Conservation (phyloP, 2,329 filamentous ascomycete genomes). For the Fusarium neocosmosporiellum region DNA sequence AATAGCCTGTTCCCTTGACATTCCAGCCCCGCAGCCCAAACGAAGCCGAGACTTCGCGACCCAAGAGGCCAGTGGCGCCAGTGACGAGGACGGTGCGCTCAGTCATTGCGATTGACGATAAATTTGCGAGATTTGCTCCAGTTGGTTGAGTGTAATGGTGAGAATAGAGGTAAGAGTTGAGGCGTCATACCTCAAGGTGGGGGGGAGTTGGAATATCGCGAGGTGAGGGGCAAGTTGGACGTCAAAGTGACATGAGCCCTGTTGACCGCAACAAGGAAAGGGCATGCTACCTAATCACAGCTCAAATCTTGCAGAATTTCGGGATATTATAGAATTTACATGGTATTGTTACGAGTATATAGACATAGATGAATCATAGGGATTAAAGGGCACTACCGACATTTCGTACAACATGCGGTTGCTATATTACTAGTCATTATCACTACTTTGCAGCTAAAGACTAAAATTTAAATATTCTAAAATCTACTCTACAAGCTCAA, state of each 20-base stretch:
- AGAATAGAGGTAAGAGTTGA: conserved; percentile 9
- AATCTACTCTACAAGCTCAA: neutral
- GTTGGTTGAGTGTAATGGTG: neutral
- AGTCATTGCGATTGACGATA: conserved; percentile 8
- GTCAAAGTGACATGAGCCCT: conserved; percentile 2
- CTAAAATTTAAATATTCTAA: neutral
- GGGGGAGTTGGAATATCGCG: conserved; percentile 10
- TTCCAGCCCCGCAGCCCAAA: conserved; percentile 73
- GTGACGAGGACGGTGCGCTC: conserved; percentile 75
- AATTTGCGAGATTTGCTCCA: neutral
- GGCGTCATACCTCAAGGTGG: conserved; percentile 33
- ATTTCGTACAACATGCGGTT: neutral
- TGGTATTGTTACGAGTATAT: too few species aligned
- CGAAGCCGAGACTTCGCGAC: conserved; percentile 78
- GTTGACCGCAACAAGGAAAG: neutral
- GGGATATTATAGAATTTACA: neutral
- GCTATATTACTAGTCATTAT: neutral
- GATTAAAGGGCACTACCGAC: neutral
- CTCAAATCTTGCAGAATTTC: neutral
- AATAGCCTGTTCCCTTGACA: conserved; percentile 79
- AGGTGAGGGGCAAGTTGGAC: conserved; percentile 22
- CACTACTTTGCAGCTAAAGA: neutral
- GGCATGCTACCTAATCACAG: too few species aligned
- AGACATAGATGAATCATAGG: neutral
- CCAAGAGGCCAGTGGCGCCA: conserved; percentile 85